A percentile compares a stretch with the other conserved stretches of the same genome.
phyloP scores from a whole-genome alignment of 1,139 yeast genomes.

The Suhomyces bribrorum region DNA sequence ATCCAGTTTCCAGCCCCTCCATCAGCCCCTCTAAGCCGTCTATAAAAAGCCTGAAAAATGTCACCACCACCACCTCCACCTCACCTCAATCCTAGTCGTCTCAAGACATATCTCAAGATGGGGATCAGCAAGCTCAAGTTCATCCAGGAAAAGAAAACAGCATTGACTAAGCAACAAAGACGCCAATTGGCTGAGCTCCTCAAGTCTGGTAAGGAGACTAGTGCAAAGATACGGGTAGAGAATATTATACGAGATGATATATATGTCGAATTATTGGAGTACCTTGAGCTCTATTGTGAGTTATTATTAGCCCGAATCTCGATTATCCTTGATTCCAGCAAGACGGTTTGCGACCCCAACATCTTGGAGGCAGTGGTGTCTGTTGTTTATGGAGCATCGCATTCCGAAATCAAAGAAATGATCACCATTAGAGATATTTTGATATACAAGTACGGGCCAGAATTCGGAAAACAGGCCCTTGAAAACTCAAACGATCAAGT shows the following conservation, averaged over 20 bases:
- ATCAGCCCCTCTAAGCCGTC: too few species aligned
- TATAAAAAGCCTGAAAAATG: too few species aligned
- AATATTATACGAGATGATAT: constrained; percentile 84
- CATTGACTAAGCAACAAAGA: constrained; percentile 79
- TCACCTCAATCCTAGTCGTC: constrained; percentile 42
- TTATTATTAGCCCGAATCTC: constrained; percentile 73
- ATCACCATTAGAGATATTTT: constrained; percentile 61
- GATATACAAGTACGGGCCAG: constrained; percentile 60
- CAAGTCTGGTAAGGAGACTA: constrained; percentile 71
- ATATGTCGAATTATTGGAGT: constrained; percentile 77
- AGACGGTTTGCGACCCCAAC: constrained; percentile 57
- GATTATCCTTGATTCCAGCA: constrained; percentile 45
- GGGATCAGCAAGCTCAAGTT: constrained; percentile 78
- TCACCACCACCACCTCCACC: constrained; percentile 27
- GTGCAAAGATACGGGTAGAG: constrained; percentile 84
- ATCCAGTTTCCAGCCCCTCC: too few species aligned
- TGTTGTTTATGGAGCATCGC: constrained; percentile 67
- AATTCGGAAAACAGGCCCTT: constrained; percentile 60
- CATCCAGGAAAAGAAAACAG: constrained; percentile 79
- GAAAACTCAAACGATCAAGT: constrained; percentile 56
- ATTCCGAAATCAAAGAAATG: constrained; percentile 77
- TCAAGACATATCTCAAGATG: constrained; percentile 76
- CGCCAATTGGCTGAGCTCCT: constrained; percentile 74
- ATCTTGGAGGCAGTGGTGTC: constrained; percentile 75
- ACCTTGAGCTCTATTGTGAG: constrained; percentile 82